phyloP scores from a whole-genome alignment of 2,329 filamentous ascomycete species.

The Paramyrothecium sp. region DNA sequence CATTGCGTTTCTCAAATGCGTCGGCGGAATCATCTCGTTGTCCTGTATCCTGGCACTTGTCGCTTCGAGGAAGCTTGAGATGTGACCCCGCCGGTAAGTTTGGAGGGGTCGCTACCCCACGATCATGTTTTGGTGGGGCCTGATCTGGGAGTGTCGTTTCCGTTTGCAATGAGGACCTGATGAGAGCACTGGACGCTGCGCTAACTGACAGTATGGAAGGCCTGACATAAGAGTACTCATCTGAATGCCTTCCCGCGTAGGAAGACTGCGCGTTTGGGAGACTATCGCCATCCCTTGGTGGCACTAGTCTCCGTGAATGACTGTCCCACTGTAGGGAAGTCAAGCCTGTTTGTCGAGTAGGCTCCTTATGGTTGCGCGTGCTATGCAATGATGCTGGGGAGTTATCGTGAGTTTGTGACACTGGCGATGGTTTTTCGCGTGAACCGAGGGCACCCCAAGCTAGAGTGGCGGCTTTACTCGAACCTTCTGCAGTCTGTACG shows the following conservation, averaged over 20 bases:
- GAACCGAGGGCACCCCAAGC: constrained; percentile 55
- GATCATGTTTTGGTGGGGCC: constrained; percentile 13
- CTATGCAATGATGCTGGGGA: constrained; percentile 13
- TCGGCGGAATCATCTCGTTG: constrained; percentile 15
- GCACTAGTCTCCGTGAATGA: constrained; percentile 50
- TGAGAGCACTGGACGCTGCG: constrained; percentile 55
- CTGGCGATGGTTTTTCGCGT: constrained; percentile 30
- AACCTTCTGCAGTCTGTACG: constrained; percentile 46
- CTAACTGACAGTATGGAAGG: constrained; percentile 52
- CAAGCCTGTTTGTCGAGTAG: constrained; percentile 26
- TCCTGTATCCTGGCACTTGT: not conserved
- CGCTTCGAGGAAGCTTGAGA: constrained; percentile 12
- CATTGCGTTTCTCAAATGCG: constrained; percentile 12
- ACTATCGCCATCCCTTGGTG: constrained; percentile 31
- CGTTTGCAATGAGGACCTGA: constrained; percentile 24
- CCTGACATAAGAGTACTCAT: constrained; percentile 34
- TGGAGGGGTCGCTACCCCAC: constrained; percentile 7
- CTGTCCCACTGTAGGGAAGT: constrained; percentile 50
- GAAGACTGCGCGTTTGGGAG: constrained; percentile 23
- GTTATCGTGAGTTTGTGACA: constrained; percentile 19
- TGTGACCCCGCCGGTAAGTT: constrained; percentile 9
- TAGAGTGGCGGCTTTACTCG: constrained; percentile 63
- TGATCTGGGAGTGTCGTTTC: constrained; percentile 17
- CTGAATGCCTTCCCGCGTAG: constrained; percentile 31
- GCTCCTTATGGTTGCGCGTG: constrained; percentile 27